A percentile compares a stretch with the other conserved stretches of the same genome.
These are phyloP conservation scores for Zancudomyces culisetae DNA, from an alignment of 371 early-diverging fungal species.

Conservation along the genomic window DNA sequence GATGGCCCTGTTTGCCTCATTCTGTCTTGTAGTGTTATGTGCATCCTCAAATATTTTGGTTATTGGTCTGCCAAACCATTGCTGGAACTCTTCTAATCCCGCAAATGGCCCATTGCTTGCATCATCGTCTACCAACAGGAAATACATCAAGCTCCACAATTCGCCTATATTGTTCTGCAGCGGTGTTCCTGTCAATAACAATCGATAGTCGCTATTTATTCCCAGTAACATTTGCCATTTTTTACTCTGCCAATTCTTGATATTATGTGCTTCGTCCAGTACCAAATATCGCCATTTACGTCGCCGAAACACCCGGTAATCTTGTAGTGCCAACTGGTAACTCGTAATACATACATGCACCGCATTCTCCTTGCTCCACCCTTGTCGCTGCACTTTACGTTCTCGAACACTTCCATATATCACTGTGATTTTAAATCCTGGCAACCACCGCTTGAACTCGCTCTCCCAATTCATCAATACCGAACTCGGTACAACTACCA, in stretches of 20 bases:
- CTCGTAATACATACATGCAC: conserved; percentile 80
- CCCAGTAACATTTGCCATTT: conserved; percentile 82
- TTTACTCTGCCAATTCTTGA: conserved; percentile 87
- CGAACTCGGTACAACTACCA: conserved; percentile 80
- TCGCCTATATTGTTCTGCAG: conserved; percentile 89
- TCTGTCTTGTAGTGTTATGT: too few species aligned
- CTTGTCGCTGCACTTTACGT: conserved; percentile 42
- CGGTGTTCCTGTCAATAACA: conserved; percentile 89
- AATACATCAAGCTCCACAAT: conserved; percentile 86
- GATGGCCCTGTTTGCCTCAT: conserved; percentile 23
- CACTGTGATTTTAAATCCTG: conserved; percentile 63
- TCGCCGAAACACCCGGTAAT: conserved; percentile 27
- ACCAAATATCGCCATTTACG: conserved; percentile 75
- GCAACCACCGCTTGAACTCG: conserved; percentile 84
- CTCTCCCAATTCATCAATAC: conserved; percentile 92
- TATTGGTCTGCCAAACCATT: conserved; percentile 72
- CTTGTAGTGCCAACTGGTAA: conserved; percentile 43
- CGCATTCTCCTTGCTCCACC: conserved; percentile 49
- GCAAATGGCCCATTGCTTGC: conserved; percentile 48
- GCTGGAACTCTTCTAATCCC: conserved; percentile 64
- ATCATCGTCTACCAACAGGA: conserved; percentile 55
- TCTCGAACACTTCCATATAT: conserved; percentile 59
- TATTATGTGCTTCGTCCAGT: conserved; percentile 89
- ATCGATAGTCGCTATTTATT: conserved; percentile 53
- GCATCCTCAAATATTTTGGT: conserved; percentile 54